These are phyloP conservation scores for Saccharomycopsis vini DNA, from an alignment of 805 yeast species.

Conservation along the genomic window DNA sequence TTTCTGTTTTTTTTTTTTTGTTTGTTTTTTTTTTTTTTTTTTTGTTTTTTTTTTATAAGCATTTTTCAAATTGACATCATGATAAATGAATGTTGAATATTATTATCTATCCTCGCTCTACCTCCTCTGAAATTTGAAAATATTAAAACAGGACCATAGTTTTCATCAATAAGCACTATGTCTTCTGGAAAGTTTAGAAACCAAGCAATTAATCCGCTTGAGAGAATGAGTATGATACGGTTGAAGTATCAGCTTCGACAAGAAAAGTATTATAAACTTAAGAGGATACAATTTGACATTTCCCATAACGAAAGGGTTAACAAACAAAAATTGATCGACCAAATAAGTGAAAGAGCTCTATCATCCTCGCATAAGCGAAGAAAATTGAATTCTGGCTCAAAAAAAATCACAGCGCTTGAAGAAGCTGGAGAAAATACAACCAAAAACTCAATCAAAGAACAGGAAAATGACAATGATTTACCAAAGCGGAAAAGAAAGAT, in stretches of 20 bases:
- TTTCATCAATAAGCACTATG: no score
- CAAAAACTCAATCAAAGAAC: neutral
- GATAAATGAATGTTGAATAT: neutral
- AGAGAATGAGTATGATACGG: constrained; percentile 6
- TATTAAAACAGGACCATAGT: neutral
- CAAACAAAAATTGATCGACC: constrained; percentile 6
- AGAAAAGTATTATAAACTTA: constrained; percentile 7
- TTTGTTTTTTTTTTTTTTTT: neutral
- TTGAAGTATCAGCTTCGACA: constrained; percentile 8
- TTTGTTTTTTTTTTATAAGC: neutral
- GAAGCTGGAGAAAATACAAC: neutral
- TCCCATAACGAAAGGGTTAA: neutral
- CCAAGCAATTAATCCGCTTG: constrained; percentile 8
- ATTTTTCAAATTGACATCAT: neutral
- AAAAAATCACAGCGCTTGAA: neutral
- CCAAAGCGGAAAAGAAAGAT: constrained; percentile 1
- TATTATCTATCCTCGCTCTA: neutral
- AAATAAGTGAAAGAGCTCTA: constrained; percentile 8
- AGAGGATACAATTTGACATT: constrained; percentile 1
- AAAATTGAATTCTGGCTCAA: neutral
- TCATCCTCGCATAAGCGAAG: neutral
- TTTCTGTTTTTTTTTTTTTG: no score
- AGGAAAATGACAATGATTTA: no score
- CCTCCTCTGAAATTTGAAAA: neutral
- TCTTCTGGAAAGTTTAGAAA: no score